A percentile compares a stretch with the other conserved stretches of the same genome.
These are phyloP conservation scores for Colletotrichum higginsianum DNA, from an alignment of 2,329 filamentous ascomycete species.

Conservation along the genomic window DNA sequence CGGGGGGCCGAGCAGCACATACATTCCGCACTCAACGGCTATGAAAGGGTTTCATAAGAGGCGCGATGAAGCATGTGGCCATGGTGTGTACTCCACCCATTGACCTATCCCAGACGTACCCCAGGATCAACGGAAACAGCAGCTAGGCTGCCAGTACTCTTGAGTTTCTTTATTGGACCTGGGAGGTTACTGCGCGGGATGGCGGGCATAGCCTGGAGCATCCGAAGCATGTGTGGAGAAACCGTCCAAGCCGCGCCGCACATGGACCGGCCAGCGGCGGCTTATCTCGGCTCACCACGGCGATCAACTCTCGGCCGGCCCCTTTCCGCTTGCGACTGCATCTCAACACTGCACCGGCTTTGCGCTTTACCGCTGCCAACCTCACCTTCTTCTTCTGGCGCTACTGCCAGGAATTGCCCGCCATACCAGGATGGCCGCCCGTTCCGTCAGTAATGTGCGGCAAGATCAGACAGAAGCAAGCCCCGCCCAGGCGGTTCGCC, in stretches of 20 bases:
- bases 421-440: constrained; percentile 24
- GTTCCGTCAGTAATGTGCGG: constrained; percentile 7
- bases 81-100: constrained; percentile 22
- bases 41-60: constrained; percentile 37
- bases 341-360: constrained; percentile 26
- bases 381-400: constrained; percentile 41
- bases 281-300: constrained; percentile 55
- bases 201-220: constrained; percentile 38
- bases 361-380: constrained; percentile 41
- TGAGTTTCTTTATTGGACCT: background rate
- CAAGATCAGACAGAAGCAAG: constrained; percentile 10
- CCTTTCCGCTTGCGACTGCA: constrained; percentile 44
- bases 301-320: constrained; percentile 39
- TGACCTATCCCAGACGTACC: constrained; percentile 13
- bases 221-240: constrained; percentile 36
- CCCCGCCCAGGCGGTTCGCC: constrained; percentile 17
- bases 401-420: constrained; percentile 23
- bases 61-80: constrained; percentile 17
- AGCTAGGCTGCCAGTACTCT: constrained; percentile 10
- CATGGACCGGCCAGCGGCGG: constrained; percentile 56
- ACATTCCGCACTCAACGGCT: constrained; percentile 42
- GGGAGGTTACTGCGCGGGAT: constrained; percentile 13
- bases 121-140: constrained; percentile 33
- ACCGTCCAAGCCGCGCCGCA: constrained; percentile 35
- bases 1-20: constrained; percentile 9